Conservation (phyloP, 2,329 filamentous ascomycete genomes). For the Macroventuria anomochaeta region DNA sequence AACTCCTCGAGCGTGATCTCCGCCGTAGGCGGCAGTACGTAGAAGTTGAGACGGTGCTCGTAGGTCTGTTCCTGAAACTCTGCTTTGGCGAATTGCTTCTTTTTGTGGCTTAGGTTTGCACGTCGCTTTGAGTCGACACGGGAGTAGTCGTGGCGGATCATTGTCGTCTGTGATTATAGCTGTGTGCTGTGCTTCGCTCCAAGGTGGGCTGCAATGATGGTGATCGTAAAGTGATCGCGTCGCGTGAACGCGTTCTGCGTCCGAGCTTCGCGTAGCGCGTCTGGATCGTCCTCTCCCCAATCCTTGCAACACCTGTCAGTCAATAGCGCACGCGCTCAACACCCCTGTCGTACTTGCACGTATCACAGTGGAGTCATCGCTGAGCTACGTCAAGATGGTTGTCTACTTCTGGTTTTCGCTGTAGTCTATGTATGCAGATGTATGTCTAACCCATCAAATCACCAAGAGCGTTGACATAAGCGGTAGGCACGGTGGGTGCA, state of each 20-base stretch:
- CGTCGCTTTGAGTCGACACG: constrained; percentile 73
- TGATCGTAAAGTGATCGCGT: constrained; percentile 29
- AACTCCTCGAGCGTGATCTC: constrained; percentile 98
- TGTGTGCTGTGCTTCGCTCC: constrained; percentile 13
- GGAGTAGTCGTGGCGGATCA: constrained; percentile 50
- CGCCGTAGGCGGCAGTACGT: constrained; percentile 82
- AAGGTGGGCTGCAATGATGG: constrained; percentile 13
- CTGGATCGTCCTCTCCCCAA: no score
- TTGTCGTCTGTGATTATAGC: constrained; percentile 17
- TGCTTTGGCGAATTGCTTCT: constrained; percentile 82
- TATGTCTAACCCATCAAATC: constrained; percentile 64
- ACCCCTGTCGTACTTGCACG: not conserved
- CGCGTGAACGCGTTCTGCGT: constrained; percentile 32
- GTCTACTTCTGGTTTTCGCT: not conserved
- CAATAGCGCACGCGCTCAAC: constrained; percentile 8
- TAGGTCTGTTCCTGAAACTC: constrained; percentile 81
- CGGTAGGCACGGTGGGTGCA: constrained; percentile 74
- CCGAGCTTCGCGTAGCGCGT: no score
- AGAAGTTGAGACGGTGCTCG: constrained; percentile 89
- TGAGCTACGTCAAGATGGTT: not conserved
- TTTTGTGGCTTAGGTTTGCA: constrained; percentile 77
- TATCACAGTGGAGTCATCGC: not conserved
- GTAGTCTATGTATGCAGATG: not conserved
- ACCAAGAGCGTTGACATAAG: constrained; percentile 83
- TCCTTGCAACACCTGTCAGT: constrained; percentile 18